Evolutionary conservation across 2,329 filamentous ascomycete species (phyloP), one percentile per base, ranked within the genome.

Genomic region (Neofusicoccum kwambonambiense): DNA sequence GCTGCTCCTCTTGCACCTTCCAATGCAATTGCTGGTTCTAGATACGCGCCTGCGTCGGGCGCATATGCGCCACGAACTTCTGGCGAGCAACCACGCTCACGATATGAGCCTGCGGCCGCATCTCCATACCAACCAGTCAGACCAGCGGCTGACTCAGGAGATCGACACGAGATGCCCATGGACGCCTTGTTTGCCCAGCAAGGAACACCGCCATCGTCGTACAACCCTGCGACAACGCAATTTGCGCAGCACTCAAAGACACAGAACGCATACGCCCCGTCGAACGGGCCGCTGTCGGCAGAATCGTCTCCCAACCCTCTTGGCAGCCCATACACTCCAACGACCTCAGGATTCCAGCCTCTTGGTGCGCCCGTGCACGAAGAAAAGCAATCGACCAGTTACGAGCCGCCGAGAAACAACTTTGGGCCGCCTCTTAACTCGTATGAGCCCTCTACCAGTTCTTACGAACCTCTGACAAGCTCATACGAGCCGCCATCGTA

Each of bases 401-500:
- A 73, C 37, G 72, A 74, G 68, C 15, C 67, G 64, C 39, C 66
- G 66, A 34, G 57, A 62, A 51, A 62, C 64, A 63, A 58, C 57
- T 64, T 61, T 49, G 66, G 12, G 15, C 64, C 45, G 34, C 69
- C 56, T 64, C 64, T 65, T 58, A 47, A 31, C 35, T 52, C 8
- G 34, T 74, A 74, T 27, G 72, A 74, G 64, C 67, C 69, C 8
- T 50, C 69, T 11, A 66, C 69, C 1, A 68, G 62, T 12, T 65
- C 68, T 17, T 74, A 73, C 62, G 74, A 75, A 8, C 67, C 72
- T 13, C 72, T 73, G 2, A 68, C 72, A 2, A 70, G 63, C 44
- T 62, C 82, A 15, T 90, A 89, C 69, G 86, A 89, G 67, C 83
- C 88, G 4, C 86, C 87, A 27, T 84, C 74, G 7, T 84, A 84